Base-by-base conservation (phyloP, 495 filamentous ascomycete genomes). In the Aspergillus biplanus region DNA sequence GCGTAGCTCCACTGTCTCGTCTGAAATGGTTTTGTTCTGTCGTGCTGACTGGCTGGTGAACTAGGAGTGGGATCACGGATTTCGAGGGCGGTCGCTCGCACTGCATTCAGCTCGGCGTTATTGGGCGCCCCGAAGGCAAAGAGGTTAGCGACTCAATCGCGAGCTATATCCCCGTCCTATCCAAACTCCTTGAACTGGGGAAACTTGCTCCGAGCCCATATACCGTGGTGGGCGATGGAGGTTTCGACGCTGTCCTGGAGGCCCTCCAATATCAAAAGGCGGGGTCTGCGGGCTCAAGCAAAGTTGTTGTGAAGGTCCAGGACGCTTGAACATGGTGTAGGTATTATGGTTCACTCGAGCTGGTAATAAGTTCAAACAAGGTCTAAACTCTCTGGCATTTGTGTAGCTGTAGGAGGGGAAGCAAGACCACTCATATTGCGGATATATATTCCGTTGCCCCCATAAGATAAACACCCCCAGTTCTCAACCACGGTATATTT, bases 31-130 rank as follows among this genome's bases (percentile, higher is more conserved):
- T 21, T 13, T 48, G 12, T 7, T 15, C 46, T 15, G 46, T 48
- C 21, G 21, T 27, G 21, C 2, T 27, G 21, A 27, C 21, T 27
- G 21, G 21, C 21, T 27, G 21, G 21, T 27, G 1, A 27, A 27
- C 46, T 21, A 49, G 46, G 46, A 49, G 46, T 49, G 46, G 46
- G 8, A 49, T 49, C 16, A 49, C 46, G 13, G 46, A 49, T 49
- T 49, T 49, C 46, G 46, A 49, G 18, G 16, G 46, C 18, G 46
- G 46, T n/a, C 12, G 18, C 13, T n/a, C 46, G 8, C 18, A 49
- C 7, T 49, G 46, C 18, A 49, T 49, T 7, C 13, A 49, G 18
- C 46, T 49, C 16, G 46, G 46, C 15, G 7, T 18, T 7, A 49
- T 49, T 16, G 46, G 46, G 18, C 5, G 46, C 3, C 13, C 15